Conservation (phyloP, 2,329 filamentous ascomycete species). For the Aspergillus sp. region DNA sequence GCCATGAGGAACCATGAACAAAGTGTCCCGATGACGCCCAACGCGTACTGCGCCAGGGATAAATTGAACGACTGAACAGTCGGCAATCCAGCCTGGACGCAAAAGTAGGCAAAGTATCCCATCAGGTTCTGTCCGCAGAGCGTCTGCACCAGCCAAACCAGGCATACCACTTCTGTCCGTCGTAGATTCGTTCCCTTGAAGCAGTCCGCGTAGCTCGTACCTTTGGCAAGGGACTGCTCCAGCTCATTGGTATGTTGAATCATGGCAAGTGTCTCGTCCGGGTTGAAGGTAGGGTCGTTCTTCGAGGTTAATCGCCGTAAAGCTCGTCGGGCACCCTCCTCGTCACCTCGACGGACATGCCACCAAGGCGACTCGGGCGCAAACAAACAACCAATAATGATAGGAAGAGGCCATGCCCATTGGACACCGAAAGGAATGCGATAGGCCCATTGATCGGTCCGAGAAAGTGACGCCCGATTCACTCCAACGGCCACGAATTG, state of each 20-base stretch:
- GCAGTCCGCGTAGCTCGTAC: constrained; percentile 72
- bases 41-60: constrained; percentile 36
- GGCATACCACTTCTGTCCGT: constrained; percentile 64
- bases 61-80: constrained; percentile 35
- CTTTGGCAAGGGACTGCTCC: constrained; percentile 66
- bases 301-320: constrained; percentile 3
- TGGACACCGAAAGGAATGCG: constrained; percentile 12
- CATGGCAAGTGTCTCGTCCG: constrained; percentile 79
- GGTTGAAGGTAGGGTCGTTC: constrained; percentile 63
- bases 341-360: constrained; percentile 9
- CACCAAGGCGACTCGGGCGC: constrained; percentile 31
- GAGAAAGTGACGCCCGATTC: constrained; percentile 14
- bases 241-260: constrained; percentile 81
- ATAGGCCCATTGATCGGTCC: constrained; percentile 11
- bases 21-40: constrained; percentile 37
- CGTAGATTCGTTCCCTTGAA: constrained; percentile 74
- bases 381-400: constrained; percentile 22
- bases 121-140: constrained; percentile 35
- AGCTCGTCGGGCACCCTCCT: not conserved
- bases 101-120: constrained; percentile 35
- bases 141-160: constrained; percentile 37
- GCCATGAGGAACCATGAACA: constrained; percentile 40
- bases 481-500: constrained; percentile 20
- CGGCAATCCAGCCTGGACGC: constrained; percentile 35
- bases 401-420: constrained; percentile 14